These are phyloP conservation scores for Claviceps arundinis DNA, from an alignment of 2,329 filamentous ascomycete species.

Conservation along the genomic window DNA sequence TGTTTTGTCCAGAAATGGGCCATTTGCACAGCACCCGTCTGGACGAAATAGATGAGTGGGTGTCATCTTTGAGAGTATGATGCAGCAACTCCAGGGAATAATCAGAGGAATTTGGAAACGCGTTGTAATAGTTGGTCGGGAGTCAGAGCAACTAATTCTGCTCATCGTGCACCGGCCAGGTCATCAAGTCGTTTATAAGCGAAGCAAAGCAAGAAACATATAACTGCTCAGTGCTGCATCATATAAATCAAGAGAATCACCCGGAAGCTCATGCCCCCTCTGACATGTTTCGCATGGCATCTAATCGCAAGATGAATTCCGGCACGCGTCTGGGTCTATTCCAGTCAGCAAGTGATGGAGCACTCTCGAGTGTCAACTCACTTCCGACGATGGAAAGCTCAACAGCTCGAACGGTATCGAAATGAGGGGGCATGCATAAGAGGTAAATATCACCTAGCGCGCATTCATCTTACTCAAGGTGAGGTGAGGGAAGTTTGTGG, in stretches of 20 bases:
- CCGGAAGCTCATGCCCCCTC: conserved; percentile 23
- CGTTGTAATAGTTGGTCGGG: no score
- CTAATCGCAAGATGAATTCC: conserved; percentile 7
- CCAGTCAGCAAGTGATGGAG: background rate
- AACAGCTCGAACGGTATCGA: conserved; percentile 11
- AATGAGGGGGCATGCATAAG: conserved; percentile 10
- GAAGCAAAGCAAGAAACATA: background rate
- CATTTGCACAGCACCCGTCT: no score
- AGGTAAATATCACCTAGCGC: conserved; percentile 9
- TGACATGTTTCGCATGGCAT: conserved; percentile 19
- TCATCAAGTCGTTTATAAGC: no score
- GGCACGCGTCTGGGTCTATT: no score
- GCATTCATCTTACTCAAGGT: conserved; percentile 10
- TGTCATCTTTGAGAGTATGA: no score
- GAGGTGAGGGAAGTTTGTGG: background rate
- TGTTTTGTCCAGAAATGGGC: no score
- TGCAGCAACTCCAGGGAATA: no score
- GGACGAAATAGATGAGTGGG: no score
- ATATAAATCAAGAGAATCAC: conserved; percentile 17
- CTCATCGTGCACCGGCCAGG: no score
- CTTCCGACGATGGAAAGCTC: background rate
- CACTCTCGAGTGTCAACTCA: background rate
- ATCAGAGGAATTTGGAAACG: no score
- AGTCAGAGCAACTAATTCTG: no score
- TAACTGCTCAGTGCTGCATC: background rate